A percentile compares a stretch with the other conserved stretches of the same genome.
phyloP scores from a whole-genome alignment of 2,329 filamentous ascomycete species.

The Fusarium domesticum region DNA sequence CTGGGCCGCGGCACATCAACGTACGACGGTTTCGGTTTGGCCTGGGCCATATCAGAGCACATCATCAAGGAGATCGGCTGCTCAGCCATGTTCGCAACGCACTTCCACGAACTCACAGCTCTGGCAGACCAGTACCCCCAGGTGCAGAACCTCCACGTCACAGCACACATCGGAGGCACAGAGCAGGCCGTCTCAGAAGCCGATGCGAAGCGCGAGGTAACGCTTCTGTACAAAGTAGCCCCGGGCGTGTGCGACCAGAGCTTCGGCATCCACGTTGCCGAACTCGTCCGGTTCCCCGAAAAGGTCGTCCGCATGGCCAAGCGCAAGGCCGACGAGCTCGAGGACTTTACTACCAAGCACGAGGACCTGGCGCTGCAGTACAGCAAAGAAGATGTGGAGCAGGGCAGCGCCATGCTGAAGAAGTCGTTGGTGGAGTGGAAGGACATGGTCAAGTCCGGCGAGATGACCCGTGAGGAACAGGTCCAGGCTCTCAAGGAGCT shows the following conservation, averaged over 20 bases:
- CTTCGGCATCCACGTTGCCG: conserved; percentile 97
- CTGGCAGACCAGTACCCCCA: conserved; percentile 82
- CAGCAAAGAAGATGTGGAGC: conserved; percentile 81
- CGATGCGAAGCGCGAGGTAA: conserved; percentile 73
- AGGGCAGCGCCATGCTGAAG: conserved; percentile 83
- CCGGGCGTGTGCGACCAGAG: conserved; percentile 95
- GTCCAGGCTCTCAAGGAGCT: conserved; percentile 74
- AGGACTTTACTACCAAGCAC: conserved; percentile 86
- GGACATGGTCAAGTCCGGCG: conserved; percentile 60
- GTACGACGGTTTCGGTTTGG: conserved; percentile 97
- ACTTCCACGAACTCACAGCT: conserved; percentile 96
- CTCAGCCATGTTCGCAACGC: conserved; percentile 92
- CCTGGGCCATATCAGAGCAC: conserved; percentile 98
- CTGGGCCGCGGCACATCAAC: conserved; percentile 94
- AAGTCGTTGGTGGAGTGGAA: conserved; percentile 84
- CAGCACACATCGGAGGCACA: conserved; percentile 76
- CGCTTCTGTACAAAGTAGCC: conserved; percentile 93
- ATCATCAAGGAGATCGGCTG: conserved; percentile 94
- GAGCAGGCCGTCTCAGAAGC: conserved; percentile 35
- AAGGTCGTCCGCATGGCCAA: conserved; percentile 99
- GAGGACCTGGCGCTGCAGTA: conserved; percentile 60
- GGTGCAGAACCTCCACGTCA: conserved; percentile 91
- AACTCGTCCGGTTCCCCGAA: conserved; percentile 91
- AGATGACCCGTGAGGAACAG: conserved; percentile 71
- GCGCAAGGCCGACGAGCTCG: conserved; percentile 94